A percentile compares a stretch with the other conserved stretches of the same genome.
These are phyloP conservation scores for Acrocalymma vagum DNA, from an alignment of 2,329 filamentous ascomycete genomes.

Conservation along the genomic window DNA sequence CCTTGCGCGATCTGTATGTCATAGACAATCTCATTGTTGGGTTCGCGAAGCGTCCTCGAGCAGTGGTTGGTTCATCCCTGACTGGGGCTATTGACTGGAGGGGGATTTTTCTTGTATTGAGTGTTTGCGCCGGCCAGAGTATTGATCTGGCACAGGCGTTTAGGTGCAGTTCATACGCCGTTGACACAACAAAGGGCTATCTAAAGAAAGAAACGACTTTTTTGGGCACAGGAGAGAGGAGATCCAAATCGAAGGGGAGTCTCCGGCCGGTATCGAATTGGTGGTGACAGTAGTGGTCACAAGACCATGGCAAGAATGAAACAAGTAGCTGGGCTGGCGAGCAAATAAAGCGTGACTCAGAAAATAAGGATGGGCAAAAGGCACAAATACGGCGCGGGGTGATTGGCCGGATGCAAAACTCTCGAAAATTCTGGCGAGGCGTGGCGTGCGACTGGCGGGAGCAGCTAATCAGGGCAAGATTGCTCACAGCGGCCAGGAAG, in stretches of 20 bases:
- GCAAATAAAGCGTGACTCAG: constrained; percentile 16
- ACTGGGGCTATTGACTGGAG: too few species aligned
- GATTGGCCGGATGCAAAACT: constrained; percentile 40
- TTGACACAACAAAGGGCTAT: too few species aligned
- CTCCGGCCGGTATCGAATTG: constrained; percentile 11
- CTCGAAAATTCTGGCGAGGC: constrained; percentile 39
- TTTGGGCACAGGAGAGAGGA: too few species aligned
- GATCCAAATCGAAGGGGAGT: too few species aligned
- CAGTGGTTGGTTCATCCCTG: constrained; percentile 9
- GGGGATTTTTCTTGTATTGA: too few species aligned
- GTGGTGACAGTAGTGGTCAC: constrained; percentile 32
- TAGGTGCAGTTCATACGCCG: too few species aligned
- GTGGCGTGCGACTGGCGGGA: constrained; percentile 36
- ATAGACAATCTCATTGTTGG: constrained; percentile 21
- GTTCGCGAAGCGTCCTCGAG: not conserved
- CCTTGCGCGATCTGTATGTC: constrained; percentile 30
- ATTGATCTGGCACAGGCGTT: too few species aligned
- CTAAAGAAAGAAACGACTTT: too few species aligned
- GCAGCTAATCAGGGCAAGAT: constrained; percentile 20
- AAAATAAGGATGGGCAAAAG: constrained; percentile 39
- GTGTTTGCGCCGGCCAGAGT: too few species aligned
- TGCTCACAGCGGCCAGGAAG: constrained; percentile 15
- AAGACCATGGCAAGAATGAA: constrained; percentile 25
- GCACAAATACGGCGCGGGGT: constrained; percentile 38
- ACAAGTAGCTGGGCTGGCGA: constrained; percentile 18